Evolutionary conservation across 176 grass and related monocot genomes (phyloP).

Genomic region (Hsuehochloa calcarea): DNA sequence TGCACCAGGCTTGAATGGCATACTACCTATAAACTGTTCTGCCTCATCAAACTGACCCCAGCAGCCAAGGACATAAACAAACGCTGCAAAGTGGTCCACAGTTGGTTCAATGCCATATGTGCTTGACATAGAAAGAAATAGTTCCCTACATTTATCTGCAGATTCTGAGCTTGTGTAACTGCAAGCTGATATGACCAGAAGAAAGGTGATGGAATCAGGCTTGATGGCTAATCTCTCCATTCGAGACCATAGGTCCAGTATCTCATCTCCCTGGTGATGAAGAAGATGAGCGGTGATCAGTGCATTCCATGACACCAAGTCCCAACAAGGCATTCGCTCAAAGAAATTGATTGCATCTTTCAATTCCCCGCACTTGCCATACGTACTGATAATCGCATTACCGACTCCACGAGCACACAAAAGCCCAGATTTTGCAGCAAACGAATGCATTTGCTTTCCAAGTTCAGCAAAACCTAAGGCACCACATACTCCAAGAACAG

Average conservation of each 20-base stretch:
- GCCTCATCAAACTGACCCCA: slow-evolving; percentile 58
- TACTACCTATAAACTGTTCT: slow-evolving; percentile 49
- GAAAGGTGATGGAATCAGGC: slow-evolving; percentile 67
- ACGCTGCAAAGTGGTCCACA: slow-evolving; percentile 50
- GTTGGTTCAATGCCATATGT: slow-evolving; percentile 37
- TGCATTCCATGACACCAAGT: slow-evolving; percentile 69
- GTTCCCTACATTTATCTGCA: slow-evolving; percentile 30
- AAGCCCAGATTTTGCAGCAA: slow-evolving; percentile 55
- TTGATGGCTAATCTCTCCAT: slow-evolving; percentile 42
- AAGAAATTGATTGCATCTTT: slow-evolving; percentile 43
- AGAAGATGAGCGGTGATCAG: slow-evolving; percentile 55
- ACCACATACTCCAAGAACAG: slow-evolving; percentile 58
- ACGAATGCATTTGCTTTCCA: slow-evolving; percentile 60
- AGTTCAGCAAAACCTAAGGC: slow-evolving; percentile 48
- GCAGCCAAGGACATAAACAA: slow-evolving; percentile 55
- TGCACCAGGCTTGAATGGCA: slow-evolving; percentile 50
- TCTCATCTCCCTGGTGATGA: slow-evolving; percentile 41
- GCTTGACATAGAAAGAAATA: slow-evolving; percentile 52
- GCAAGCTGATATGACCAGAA: slow-evolving; percentile 54
- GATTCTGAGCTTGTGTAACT: slow-evolving; percentile 56
- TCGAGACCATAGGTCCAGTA: slow-evolving; percentile 51
- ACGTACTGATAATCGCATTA: slow-evolving; percentile 61
- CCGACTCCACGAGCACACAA: slow-evolving; percentile 38
- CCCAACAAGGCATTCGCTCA: slow-evolving; percentile 44
- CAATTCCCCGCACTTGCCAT: slow-evolving; percentile 61